Base-by-base conservation (phyloP, 2,329 filamentous ascomycete genomes). In the Epichloe gansuensis region DNA sequence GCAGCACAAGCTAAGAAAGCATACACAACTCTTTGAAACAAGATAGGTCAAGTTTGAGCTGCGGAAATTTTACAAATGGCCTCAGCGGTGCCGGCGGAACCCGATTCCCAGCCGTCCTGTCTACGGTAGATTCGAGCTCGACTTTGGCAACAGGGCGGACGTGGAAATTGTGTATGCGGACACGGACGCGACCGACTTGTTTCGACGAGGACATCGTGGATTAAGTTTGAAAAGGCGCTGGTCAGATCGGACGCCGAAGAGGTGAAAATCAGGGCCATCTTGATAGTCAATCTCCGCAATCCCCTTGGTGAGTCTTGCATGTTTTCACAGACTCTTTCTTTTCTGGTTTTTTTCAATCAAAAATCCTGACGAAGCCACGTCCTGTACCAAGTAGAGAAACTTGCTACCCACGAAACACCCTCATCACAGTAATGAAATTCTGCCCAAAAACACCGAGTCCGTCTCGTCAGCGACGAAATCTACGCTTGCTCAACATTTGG, bases 391-490 rank as follows among this genome's bases (percentile, higher is more conserved):
- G 6, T 46, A 23, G 21, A 67, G 65, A 67, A 2, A 59, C 60
- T 53, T 76, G 72, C 58, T 76, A 77, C 54, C 63, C 71, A 1
- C 62, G 62, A n/a, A 60, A 66, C 5, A 69, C 68, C 0, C 58
- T 79, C 3, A 53, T 72, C 0, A 64, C 62, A 6, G 61, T 76
- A 23, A 70, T 80, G 67, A 57, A 60, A 3, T 69, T 81, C 50
- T 80, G 77, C 8, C 55, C 64, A 75, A 50, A 68, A 66, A 41
- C 66, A 78, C 54, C 56, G 62, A 3, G 63, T 81, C 4, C 77
- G 81, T 54, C 64, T 81, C 45, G 70, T 81, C 57, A 74, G 72
- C 55, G 78, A 82, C 59, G 78, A 82, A 58, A 74, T 82, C 40
- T 81, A 81, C 57, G 78, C 73, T 9, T 64, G 74, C 39, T 76